A percentile compares a stretch with the other conserved stretches of the same genome.
These are phyloP conservation scores for Xylaria polymorpha DNA, from an alignment of 2,329 filamentous ascomycete species.

Conservation along the genomic window DNA sequence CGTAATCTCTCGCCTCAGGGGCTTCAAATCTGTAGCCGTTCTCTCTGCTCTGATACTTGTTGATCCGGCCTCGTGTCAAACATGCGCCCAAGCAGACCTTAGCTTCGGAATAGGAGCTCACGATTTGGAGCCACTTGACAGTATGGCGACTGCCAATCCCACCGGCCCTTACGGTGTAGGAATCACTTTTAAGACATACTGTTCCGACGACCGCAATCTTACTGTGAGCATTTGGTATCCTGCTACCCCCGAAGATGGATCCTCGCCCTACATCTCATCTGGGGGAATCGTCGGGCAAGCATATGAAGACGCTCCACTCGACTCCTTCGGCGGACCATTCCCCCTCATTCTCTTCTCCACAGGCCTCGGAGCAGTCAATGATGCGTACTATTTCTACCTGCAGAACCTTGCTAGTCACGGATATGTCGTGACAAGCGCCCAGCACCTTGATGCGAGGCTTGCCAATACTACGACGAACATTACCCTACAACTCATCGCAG, in stretches of 20 bases:
- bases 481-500: slow-evolving; percentile 3
- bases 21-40: background rate
- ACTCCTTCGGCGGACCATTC: slow-evolving; percentile 27
- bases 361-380: slow-evolving; percentile 35
- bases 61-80: background rate
- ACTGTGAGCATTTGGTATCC: slow-evolving; percentile 37
- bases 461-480: background rate
- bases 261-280: background rate
- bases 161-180: slow-evolving; percentile 35
- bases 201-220: slow-evolving; percentile 25
- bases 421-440: slow-evolving; percentile 28
- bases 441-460: background rate
- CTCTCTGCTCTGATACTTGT: background rate
- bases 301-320: background rate
- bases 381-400: slow-evolving; percentile 38
- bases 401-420: slow-evolving; percentile 38
- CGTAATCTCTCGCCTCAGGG: background rate
- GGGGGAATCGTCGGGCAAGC: background rate
- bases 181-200: slow-evolving; percentile 34
- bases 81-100: background rate
- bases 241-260: slow-evolving; percentile 19
- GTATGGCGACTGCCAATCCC: slow-evolving; percentile 32
- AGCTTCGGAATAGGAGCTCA: slow-evolving; percentile 4
- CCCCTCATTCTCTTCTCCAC: slow-evolving; percentile 37
- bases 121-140: slow-evolving; percentile 4